A percentile compares a stretch with the other conserved stretches of the same genome.
Evolutionary conservation across 345 rosid species (phyloP).

Genomic region (Lagerstroemia speciosa): DNA sequence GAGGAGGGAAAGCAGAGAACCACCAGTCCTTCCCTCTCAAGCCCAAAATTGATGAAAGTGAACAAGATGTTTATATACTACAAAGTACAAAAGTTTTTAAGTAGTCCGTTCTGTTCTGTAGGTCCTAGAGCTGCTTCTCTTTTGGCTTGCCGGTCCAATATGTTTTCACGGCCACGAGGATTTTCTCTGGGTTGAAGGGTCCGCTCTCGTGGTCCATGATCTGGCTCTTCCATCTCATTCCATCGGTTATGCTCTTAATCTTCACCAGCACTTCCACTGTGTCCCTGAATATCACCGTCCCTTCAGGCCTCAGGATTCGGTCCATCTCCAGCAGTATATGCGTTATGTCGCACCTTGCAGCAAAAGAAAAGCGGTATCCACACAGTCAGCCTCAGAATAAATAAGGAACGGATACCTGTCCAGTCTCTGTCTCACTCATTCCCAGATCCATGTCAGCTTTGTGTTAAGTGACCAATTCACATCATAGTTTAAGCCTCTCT

Average conservation of each 20-base stretch:
- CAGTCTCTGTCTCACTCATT: too few species aligned
- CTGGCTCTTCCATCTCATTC: constrained; percentile 84
- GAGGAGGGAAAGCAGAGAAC: not conserved
- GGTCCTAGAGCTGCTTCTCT: constrained; percentile 19
- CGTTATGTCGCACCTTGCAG: constrained; percentile 63
- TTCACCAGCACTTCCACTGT: constrained; percentile 69
- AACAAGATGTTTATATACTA: not conserved
- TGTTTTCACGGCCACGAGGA: constrained; percentile 69
- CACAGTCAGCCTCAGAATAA: constrained; percentile 7
- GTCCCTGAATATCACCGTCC: constrained; percentile 85
- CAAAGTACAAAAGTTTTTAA: not conserved
- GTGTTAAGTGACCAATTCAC: too few species aligned
- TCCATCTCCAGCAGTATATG: constrained; percentile 93
- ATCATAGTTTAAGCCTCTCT: too few species aligned
- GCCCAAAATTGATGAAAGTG: not conserved
- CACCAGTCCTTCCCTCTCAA: not conserved
- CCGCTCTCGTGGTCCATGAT: constrained; percentile 91
- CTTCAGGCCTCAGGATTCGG: constrained; percentile 88
- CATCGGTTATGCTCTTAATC: constrained; percentile 57
- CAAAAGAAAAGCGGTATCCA: constrained; percentile 7
- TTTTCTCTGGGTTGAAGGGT: constrained; percentile 87
- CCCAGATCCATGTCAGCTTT: too few species aligned
- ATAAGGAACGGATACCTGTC: not conserved
- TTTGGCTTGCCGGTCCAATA: constrained; percentile 77
- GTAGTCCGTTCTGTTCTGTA: not conserved